phyloP scores from a whole-genome alignment of 305 asterid species.

The Fraxinus nigra region DNA sequence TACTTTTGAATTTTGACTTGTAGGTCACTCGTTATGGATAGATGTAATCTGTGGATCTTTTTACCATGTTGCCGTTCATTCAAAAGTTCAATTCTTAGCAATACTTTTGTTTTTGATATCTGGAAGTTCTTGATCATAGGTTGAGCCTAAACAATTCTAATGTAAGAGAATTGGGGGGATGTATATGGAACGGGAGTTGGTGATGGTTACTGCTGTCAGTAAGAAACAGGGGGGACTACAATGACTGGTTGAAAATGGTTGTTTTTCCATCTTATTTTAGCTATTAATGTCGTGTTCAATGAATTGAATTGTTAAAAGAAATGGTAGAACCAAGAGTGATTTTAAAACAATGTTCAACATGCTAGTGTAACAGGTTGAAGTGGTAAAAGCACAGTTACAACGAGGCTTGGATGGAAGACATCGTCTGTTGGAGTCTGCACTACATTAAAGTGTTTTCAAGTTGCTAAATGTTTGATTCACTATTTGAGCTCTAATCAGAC shows the following conservation, averaged over 20 bases:
- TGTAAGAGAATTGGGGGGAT: neutral
- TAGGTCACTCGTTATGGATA: neutral
- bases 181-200: neutral
- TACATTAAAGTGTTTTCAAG: neutral
- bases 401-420: neutral
- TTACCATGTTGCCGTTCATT: neutral
- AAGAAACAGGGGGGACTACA: neutral
- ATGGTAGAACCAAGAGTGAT: neutral
- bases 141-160: neutral
- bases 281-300: neutral
- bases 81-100: neutral
- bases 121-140: neutral
- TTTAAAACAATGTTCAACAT: neutral
- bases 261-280: neutral
- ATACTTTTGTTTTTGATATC: neutral
- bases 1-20: conserved; percentile 9
- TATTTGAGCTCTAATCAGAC: neutral
- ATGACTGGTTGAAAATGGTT: neutral
- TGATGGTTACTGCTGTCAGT: neutral
- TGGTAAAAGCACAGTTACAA: neutral
- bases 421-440: neutral
- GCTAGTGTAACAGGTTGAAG: neutral
- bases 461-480: neutral
- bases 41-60: neutral
- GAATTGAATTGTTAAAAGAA: neutral